These are phyloP conservation scores for Phytophthora pinifolia DNA, from an alignment of 352 stramenopile genomes.

Conservation along the genomic window DNA sequence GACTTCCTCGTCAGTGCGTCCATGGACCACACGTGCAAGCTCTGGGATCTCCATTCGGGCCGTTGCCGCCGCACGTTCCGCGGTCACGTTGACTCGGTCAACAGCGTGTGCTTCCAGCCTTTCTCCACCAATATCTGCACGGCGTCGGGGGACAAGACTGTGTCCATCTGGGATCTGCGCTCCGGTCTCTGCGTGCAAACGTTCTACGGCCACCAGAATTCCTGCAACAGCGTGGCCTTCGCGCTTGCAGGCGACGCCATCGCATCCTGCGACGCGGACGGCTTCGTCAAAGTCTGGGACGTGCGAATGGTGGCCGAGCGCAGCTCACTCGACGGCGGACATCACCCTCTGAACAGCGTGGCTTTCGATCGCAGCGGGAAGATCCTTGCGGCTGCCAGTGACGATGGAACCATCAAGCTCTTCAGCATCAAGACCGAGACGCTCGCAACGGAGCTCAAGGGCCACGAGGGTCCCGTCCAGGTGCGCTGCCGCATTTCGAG, in stretches of 20 bases:
- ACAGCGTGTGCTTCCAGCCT: conserved; percentile 92
- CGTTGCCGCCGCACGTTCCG: conserved; percentile 92
- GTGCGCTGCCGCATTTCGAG: conserved; percentile 37
- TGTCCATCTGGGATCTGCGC: conserved; percentile 95
- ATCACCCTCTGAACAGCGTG: conserved; percentile 91
- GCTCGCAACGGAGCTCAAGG: conserved; percentile 78
- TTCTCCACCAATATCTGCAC: conserved; percentile 94
- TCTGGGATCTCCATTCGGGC: conserved; percentile 92
- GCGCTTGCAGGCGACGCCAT: conserved; percentile 88
- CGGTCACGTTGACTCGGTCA: conserved; percentile 95
- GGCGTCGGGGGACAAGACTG: conserved; percentile 93
- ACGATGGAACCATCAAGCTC: conserved; percentile 91
- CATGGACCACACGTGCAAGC: conserved; percentile 94
- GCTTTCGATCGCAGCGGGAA: conserved; percentile 90
- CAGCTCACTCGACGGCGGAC: conserved; percentile 78
- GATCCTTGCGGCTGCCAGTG: conserved; percentile 81
- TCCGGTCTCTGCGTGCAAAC: conserved; percentile 91
- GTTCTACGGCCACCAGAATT: conserved; percentile 95
- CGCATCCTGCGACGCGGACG: conserved; percentile 92
- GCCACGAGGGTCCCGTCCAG: conserved; percentile 94
- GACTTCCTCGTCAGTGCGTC: conserved; percentile 92
- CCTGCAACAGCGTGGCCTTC: conserved; percentile 90
- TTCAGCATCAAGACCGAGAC: conserved; percentile 81
- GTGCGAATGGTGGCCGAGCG: conserved; percentile 94
- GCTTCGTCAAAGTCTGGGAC: conserved; percentile 95